Conservation (phyloP, 2,329 filamentous ascomycete species). For the Dichotomopilus funicola region DNA sequence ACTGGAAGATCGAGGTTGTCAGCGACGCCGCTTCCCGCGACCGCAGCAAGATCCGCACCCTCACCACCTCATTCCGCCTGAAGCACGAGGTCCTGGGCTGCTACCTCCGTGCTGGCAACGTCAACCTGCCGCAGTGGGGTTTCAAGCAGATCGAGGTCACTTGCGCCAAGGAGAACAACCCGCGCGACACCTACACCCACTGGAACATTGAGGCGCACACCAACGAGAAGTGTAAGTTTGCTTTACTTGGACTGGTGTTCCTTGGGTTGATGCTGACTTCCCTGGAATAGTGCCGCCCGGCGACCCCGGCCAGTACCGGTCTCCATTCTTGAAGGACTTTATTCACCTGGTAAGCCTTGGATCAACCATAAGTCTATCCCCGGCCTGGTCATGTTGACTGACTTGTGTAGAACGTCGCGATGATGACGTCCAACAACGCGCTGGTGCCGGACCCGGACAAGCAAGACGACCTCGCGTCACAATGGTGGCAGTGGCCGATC, state of each 20-base stretch:
- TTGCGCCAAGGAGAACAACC: conserved; percentile 88
- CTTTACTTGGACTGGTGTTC: background rate
- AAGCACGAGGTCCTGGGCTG: conserved; percentile 77
- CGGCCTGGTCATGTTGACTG: background rate
- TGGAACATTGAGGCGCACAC: conserved; percentile 97
- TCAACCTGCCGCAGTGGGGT: conserved; percentile 96
- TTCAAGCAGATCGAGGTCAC: conserved; percentile 99
- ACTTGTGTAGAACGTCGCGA: conserved; percentile 67
- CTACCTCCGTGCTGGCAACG: conserved; percentile 90
- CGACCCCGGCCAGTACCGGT: conserved; percentile 88
- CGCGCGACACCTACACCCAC: conserved; percentile 88
- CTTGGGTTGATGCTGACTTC: conserved; percentile 28
- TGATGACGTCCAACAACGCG: conserved; percentile 99
- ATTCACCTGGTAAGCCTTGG: conserved; percentile 53
- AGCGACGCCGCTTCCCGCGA: conserved; percentile 83
- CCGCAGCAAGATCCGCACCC: conserved; percentile 75
- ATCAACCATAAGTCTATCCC: background rate
- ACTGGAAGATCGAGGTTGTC: conserved; percentile 92
- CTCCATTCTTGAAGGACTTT: conserved; percentile 95
- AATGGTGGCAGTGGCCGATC: conserved; percentile 98
- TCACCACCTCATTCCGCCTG: conserved; percentile 89
- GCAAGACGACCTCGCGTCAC: conserved; percentile 93
- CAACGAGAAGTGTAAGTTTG: conserved; percentile 74
- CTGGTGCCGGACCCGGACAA: conserved; percentile 97
- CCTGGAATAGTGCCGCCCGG: conserved; percentile 64